Conservation (phyloP, 2,329 filamentous ascomycete genomes). For the Colletotrichum noveboracense region DNA sequence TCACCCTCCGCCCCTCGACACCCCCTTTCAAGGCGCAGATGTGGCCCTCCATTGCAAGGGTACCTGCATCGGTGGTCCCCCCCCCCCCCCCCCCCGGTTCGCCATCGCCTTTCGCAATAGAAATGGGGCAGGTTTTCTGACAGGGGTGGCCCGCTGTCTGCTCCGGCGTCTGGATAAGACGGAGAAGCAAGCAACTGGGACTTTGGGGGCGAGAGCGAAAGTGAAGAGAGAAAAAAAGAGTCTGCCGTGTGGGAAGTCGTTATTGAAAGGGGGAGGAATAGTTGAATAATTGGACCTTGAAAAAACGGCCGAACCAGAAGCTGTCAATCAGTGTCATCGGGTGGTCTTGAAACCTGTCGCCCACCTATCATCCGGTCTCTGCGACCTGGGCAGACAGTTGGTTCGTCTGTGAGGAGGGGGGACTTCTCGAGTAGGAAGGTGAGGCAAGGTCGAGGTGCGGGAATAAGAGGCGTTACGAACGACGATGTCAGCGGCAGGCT, state of each 20-base stretch:
- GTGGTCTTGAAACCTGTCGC: not conserved
- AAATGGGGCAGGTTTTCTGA: not conserved
- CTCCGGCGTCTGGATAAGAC: not conserved
- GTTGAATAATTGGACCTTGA: not conserved
- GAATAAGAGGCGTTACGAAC: not conserved
- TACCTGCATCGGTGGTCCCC: not conserved
- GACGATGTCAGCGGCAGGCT: not conserved
- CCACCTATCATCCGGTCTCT: not conserved
- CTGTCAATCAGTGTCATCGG: not conserved
- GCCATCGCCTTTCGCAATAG: constrained; percentile 4
- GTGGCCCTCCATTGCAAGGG: constrained; percentile 2
- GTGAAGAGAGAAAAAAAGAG: not conserved
- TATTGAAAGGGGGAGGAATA: not conserved
- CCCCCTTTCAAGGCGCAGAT: constrained; percentile 10
- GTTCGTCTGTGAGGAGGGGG: not conserved
- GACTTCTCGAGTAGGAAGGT: not conserved
- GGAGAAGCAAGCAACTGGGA: not conserved
- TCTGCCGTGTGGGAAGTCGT: not conserved
- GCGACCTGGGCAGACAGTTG: not conserved
- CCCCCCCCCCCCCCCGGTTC: not conserved
- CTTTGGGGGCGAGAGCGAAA: not conserved
- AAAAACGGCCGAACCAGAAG: not conserved
- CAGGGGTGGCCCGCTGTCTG: not conserved
- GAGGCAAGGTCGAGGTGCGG: not conserved
- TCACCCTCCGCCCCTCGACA: not conserved